Evolutionary conservation across 768 basidiomycete species (phyloP).

Genomic region (Dendrothele bispora): DNA sequence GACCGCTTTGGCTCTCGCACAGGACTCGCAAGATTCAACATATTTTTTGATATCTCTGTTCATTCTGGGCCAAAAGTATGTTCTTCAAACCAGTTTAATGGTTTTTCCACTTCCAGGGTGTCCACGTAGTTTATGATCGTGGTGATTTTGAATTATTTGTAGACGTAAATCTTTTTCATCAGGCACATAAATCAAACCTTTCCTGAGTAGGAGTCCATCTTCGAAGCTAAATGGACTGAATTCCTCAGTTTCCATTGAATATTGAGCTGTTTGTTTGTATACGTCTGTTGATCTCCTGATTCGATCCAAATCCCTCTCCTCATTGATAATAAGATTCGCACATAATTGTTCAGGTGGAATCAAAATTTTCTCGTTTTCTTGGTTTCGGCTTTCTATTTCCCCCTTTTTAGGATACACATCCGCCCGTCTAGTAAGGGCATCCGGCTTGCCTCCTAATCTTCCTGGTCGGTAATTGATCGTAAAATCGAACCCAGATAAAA

Average conservation of each 20-base stretch:
- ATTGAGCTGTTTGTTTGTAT: neutral
- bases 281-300: neutral
- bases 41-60: conserved; percentile 10
- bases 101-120: conserved; percentile 28
- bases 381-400: conserved; percentile 1
- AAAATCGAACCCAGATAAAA: too few species aligned
- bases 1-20: conserved; percentile 18
- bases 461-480: conserved; percentile 20
- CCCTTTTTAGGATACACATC: conserved; percentile 16
- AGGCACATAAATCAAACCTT: conserved; percentile 18
- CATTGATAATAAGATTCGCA: too few species aligned
- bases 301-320: neutral
- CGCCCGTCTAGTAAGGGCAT: conserved; percentile 14
- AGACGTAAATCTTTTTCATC: conserved; percentile 9
- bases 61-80: too few species aligned
- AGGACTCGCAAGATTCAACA: conserved; percentile 22
- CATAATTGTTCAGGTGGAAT: neutral
- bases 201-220: neutral
- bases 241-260: neutral
- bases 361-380: neutral
- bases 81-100: conserved; percentile 12
- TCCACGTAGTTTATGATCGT: conserved; percentile 22
- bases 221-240: neutral
- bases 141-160: conserved; percentile 15
- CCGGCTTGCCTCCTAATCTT: conserved; percentile 13